Base-by-base conservation (phyloP, 495 filamentous ascomycete species). In the Sphaerosporella brunnea region DNA sequence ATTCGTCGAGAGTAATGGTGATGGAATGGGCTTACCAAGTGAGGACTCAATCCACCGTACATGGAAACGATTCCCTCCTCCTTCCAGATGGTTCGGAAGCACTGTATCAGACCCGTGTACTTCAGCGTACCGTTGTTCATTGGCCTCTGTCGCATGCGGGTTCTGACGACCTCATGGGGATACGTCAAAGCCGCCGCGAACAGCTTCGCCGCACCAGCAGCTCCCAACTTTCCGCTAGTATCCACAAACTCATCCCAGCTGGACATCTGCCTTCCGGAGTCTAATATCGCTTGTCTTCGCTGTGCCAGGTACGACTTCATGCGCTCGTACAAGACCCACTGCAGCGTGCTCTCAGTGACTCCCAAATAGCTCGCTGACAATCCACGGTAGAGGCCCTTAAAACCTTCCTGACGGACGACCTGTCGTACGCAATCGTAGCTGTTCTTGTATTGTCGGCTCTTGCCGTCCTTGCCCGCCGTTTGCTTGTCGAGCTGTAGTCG, bases 311-410 rank as follows among this genome's bases (percentile, higher is more conserved):
- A 65, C 20, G 67, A 64, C 68, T 93, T 93, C 66, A 87, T 71
- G 49, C 79, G 75, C 63, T 93, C 85, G 56, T 93, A 93, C 51
- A 92, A 66, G 42, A 85, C 78, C 75, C 86, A 80, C 57, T 93
- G 85, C 48, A 93, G 61, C 18, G 85, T 85, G 45, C 77, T 85
- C 68, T 93, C 85, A 8, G 78, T 75, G 7, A 87, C 79, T 3
- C 85, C 85, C 2, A 93, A 65, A 56, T 93, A 93, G 53, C 81
- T 87, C 9, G 85, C 85, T 54, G 77, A 84, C 56, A 93, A 72
- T 15, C 85, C 85, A 48, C 82, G 78, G 65, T 93, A 93, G 25
- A 93, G 66, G 0, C 84, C 84, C 10, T 70, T 63, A 36, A 86
- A 60, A 0, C 85, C 85, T 63, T 93, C 85, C 36, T 82, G 63